phyloP scores from a whole-genome alignment of 2,329 filamentous ascomycete genomes.

The Exophiala viscosa region DNA sequence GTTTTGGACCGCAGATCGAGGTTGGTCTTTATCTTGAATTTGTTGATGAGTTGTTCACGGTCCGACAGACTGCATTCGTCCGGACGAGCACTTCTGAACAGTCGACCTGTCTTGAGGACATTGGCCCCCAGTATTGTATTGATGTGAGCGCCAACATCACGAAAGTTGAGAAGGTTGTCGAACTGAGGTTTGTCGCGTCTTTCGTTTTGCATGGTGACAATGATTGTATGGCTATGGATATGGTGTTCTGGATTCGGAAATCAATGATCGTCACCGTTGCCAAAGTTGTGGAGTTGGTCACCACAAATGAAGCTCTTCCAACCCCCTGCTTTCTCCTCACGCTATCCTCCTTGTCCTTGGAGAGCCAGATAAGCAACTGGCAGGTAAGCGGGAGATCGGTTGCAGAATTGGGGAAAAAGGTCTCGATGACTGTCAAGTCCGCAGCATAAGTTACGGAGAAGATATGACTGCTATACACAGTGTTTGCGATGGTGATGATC shows the following conservation, averaged over 20 bases:
- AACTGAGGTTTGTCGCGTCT: conserved; percentile 33
- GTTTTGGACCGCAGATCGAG: conserved; percentile 79
- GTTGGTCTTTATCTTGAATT: conserved; percentile 65
- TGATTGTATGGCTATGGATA: background rate
- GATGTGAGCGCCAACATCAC: conserved; percentile 60
- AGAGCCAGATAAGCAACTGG: background rate
- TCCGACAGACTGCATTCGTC: conserved; percentile 71
- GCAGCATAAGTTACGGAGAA: background rate
- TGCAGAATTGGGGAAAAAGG: conserved; percentile 10
- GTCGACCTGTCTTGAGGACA: conserved; percentile 56
- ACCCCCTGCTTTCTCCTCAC: background rate
- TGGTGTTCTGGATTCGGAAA: too few species aligned
- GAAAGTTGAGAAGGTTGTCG: conserved; percentile 67
- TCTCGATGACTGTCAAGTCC: background rate
- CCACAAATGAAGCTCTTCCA: too few species aligned
- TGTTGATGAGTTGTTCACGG: conserved; percentile 54
- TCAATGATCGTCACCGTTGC: too few species aligned
- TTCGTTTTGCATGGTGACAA: background rate
- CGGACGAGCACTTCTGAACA: conserved; percentile 65
- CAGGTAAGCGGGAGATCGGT: conserved; percentile 4
- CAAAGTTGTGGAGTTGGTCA: background rate
- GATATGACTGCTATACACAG: too few species aligned
- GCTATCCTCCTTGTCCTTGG: background rate
- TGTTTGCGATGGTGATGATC: background rate
- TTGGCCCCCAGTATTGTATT: conserved; percentile 45